Conservation (phyloP, 345 rosid genomes). For the Limnanthes douglasii region DNA sequence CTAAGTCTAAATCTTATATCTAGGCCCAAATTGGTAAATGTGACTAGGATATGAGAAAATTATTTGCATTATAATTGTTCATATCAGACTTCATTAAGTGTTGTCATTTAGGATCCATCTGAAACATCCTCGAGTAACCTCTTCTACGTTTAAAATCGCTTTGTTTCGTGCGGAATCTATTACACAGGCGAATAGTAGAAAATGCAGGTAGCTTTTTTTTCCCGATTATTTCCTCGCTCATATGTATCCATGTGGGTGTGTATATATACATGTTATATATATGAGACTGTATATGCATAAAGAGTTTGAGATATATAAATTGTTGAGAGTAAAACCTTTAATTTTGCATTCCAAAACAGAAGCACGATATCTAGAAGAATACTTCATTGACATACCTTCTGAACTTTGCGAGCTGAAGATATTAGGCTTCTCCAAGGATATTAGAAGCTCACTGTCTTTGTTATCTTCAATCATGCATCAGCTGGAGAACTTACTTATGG, state of each 20-base stretch:
- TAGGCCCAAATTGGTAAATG: too few species aligned
- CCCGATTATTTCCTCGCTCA: too few species aligned
- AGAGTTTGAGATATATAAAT: too few species aligned
- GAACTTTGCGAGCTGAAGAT: slow-evolving; percentile 66
- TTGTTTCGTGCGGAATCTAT: slow-evolving; percentile 42
- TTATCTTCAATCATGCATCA: slow-evolving; percentile 68
- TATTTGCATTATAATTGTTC: too few species aligned
- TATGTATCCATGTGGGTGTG: too few species aligned
- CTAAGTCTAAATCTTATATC: too few species aligned
- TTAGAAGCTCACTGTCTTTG: slow-evolving; percentile 51
- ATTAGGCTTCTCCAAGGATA: slow-evolving; percentile 51
- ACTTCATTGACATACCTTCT: slow-evolving; percentile 41
- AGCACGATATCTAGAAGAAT: slow-evolving; percentile 35
- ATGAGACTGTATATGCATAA: too few species aligned
- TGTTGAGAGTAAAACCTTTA: too few species aligned
- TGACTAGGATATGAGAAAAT: too few species aligned
- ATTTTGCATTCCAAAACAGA: too few species aligned
- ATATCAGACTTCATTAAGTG: too few species aligned
- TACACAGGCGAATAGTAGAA: slow-evolving; percentile 31
- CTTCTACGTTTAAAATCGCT: slow-evolving; percentile 49
- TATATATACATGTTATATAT: too few species aligned
- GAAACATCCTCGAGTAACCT: slow-evolving; percentile 29
- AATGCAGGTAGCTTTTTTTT: slow-evolving; percentile 22
- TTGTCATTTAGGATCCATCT: slow-evolving; percentile 30
- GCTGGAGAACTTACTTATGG: slow-evolving; percentile 54